These are phyloP conservation scores for Kernera saxatilis DNA, from an alignment of 345 rosid species.

Conservation along the genomic window DNA sequence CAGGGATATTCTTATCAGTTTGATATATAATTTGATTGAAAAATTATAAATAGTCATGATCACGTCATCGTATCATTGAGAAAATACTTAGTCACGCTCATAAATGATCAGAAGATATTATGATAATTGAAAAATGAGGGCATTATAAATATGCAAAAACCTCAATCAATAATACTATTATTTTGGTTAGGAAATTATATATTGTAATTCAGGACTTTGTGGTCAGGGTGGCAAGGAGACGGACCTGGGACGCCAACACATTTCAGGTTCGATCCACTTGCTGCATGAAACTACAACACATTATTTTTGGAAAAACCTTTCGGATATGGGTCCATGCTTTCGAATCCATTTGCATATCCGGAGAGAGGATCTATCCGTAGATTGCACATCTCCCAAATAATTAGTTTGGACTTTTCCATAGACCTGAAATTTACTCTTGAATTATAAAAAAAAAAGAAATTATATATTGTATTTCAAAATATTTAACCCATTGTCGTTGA, in stretches of 20 bases:
- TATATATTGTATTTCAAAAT: not conserved
- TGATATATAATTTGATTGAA: not conserved
- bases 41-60: not conserved
- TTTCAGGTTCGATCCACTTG: too few species aligned
- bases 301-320: too few species aligned
- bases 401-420: too few species aligned
- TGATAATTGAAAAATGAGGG: not conserved
- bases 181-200: not conserved
- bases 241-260: too few species aligned
- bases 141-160: not conserved
- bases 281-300: too few species aligned
- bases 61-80: conserved; percentile 7
- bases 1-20: conserved; percentile 14
- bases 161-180: not conserved
- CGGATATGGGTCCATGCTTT: too few species aligned
- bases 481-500: conserved; percentile 2
- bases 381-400: too few species aligned
- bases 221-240: too few species aligned
- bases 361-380: too few species aligned
- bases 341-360: too few species aligned
- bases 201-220: not conserved
- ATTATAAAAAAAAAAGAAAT: too few species aligned
- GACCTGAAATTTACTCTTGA: too few species aligned
- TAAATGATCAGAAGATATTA: not conserved
- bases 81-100: not conserved